A percentile compares a stretch with the other conserved stretches of the same genome.
These are phyloP conservation scores for Sarocladiaceae sp. DNA, from an alignment of 2,329 filamentous ascomycete species.

Conservation along the genomic window DNA sequence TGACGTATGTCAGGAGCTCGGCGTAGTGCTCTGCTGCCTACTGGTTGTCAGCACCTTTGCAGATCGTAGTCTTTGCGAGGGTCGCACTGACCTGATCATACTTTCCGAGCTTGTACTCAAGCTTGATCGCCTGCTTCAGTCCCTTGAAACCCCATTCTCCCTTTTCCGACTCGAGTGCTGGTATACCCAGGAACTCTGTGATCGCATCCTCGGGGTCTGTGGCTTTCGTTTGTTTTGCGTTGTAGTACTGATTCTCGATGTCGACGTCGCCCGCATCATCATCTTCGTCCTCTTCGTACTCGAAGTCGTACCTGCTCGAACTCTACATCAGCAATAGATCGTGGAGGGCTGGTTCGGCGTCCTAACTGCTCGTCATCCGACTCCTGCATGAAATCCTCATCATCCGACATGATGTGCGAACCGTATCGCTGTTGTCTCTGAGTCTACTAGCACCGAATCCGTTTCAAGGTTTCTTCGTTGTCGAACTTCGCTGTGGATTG, in stretches of 20 bases:
- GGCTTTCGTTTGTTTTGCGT: conserved; percentile 92
- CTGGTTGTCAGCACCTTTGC: conserved; percentile 10
- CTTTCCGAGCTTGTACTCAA: conserved; percentile 86
- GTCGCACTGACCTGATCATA: conserved; percentile 64
- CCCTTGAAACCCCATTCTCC: conserved; percentile 99
- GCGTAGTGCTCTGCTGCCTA: conserved; percentile 88
- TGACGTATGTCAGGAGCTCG: conserved; percentile 95
- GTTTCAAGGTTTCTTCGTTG: too few relatives aligned
- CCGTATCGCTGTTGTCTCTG: too few relatives aligned
- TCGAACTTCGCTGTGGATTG: too few relatives aligned
- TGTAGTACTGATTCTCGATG: conserved; percentile 99
- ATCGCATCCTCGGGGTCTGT: conserved; percentile 84
- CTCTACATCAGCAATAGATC: background rate
- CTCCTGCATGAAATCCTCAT: conserved; percentile 44
- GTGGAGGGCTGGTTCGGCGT: background rate
- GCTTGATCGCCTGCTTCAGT: conserved; percentile 94
- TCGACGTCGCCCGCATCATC: conserved; percentile 84
- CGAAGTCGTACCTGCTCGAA: conserved; percentile 72
- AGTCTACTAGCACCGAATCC: too few relatives aligned
- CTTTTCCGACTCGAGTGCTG: conserved; percentile 78
- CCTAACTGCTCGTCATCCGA: conserved; percentile 39
- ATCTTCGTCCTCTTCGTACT: conserved; percentile 90
- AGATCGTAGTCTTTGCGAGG: background rate
- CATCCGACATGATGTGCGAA: conserved; percentile 39
- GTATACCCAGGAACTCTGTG: conserved; percentile 85